These are phyloP conservation scores for Xylaria sp. DNA, from an alignment of 2,329 filamentous ascomycete genomes.

Conservation along the genomic window DNA sequence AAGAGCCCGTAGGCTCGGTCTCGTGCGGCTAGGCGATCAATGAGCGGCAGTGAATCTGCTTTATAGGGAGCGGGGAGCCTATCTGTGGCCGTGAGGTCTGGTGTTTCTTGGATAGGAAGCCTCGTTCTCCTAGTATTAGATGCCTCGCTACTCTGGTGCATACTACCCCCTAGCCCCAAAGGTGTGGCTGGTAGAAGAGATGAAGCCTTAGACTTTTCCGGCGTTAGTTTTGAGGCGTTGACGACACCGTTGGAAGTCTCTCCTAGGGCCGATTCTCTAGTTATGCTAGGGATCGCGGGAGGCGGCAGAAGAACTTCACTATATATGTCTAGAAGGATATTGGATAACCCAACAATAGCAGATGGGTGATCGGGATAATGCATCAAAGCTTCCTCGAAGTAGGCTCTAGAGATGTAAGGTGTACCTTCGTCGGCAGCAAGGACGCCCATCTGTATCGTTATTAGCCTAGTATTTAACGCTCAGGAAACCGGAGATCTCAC, in stretches of 20 bases:
- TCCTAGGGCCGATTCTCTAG: slow-evolving; percentile 45
- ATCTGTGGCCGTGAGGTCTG: slow-evolving; percentile 48
- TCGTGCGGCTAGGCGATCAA: slow-evolving; percentile 87
- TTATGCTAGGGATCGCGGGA: slow-evolving; percentile 62
- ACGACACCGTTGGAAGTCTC: slow-evolving; percentile 22
- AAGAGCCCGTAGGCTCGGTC: slow-evolving; percentile 90
- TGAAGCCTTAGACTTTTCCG: slow-evolving; percentile 22
- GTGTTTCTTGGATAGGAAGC: slow-evolving; percentile 33
- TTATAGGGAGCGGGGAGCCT: slow-evolving; percentile 64
- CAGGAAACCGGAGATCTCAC: slow-evolving; percentile 60
- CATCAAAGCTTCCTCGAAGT: slow-evolving; percentile 85
- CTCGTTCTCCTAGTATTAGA: slow-evolving; percentile 32
- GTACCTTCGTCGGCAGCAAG: slow-evolving; percentile 70
- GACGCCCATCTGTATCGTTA: slow-evolving; percentile 68
- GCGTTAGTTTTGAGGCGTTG: slow-evolving; percentile 29
- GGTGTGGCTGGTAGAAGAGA: slow-evolving; percentile 57
- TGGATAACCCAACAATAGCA: slow-evolving; percentile 84
- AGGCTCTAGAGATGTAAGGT: slow-evolving; percentile 75
- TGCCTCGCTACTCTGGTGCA: slow-evolving; percentile 22
- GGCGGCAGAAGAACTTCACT: slow-evolving; percentile 72
- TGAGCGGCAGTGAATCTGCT: slow-evolving; percentile 72
- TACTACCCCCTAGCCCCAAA: slow-evolving; percentile 57
- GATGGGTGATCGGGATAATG: slow-evolving; percentile 82
- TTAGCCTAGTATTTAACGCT: slow-evolving; percentile 45
- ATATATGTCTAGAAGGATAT: slow-evolving; percentile 88